Base-by-base conservation (phyloP, 2,329 filamentous ascomycete species). In the Onygenales sp. region DNA sequence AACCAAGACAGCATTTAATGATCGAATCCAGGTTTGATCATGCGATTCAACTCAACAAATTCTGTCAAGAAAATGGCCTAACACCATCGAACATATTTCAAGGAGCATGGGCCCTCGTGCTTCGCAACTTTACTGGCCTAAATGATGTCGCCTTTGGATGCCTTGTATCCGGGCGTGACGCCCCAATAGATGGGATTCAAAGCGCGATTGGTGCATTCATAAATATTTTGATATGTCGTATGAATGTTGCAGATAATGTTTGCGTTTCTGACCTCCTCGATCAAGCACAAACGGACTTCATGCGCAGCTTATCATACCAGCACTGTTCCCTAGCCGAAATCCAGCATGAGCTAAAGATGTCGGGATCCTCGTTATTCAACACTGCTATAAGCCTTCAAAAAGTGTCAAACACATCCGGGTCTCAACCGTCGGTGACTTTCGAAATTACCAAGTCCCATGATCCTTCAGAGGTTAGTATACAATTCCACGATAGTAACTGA, bases 1-100 rank as follows among this genome's bases (percentile, higher is more conserved):
- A 45, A n/a, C 42, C 10, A 13, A 39, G 36, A 39, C 36, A 39
- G 36, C 36, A 39, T n/a, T 10, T 39, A n/a, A 4, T n/a, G 13
- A 39, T 10, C 9, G 36, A 39, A n/a, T 9, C 13, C 13, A 39
- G 36, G 36, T 52, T 59, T 14, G 42, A 53, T 8, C 40, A 56
- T 10, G 53, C 51, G n/a, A 13, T 46, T 10, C 32, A 57, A 32
- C 40, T 58, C 17, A 55, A 56, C 14, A 27, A 42, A 11, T 58
- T 58, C 39, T 58, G 55, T 42, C 52, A 49, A 43, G 53, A 44
- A 34, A 46, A 57, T 14, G 53, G 52, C 7, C 33, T 57, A 10
- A 63, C 52, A 51, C 60, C 60, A n/a, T 57, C 62, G 6, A 77
- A 85, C 0, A 59, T 87, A 0, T 77, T 82, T 27, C 88, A 94